Evolutionary conservation across 1,284 basidiomycete genomes (phyloP), one percentile per base, ranked within the genome.

Genomic region (Tilletia caries): DNA sequence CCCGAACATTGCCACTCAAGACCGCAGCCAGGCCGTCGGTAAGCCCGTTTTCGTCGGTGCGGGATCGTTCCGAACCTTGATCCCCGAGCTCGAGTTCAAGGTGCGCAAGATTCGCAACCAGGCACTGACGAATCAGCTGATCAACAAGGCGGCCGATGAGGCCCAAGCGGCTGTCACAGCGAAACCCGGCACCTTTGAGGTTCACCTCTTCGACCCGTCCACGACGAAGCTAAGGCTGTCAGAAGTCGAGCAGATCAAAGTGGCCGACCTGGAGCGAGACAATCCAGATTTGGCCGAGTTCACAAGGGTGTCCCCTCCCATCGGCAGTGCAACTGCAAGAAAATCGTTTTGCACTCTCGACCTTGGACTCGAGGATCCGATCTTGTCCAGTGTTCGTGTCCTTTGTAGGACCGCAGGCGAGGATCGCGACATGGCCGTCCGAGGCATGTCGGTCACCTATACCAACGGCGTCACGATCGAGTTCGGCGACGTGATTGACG

Each of bases 71-170:
- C 29, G 20, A 25, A 62, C 41, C 37, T n/a, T 67, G 5, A 23
- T 67, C 3, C 66, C 66, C 27, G 66, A 18, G 43, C 58, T 67
- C 32, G 52, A 67, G 66, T 60, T 34, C 52, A 67, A 64, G 29
- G 60, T 67, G 6, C 66, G 66, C 33, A 46, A 52, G 44, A 29
- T 64, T 3, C 66, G 60, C 41, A 33, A 20, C 34, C 2, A 67
- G 37, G 15, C 54, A 3, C 23, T 67, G 32, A 34, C 66, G 13
- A 32, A 48, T 12, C 12, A 60, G 66, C 50, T 20, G 3, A 67
- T 67, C 44, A 67, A 64, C 58, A 32, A 66, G 6, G 34, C 6
- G 8, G 65, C 27, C 25, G 52, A 54, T 13, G 29, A 23, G 4
- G 25, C 52, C 23, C 10, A 54, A 10, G 23, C 23, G 13, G 23